Base-by-base conservation (phyloP, 495 filamentous ascomycete genomes). In the Parmelia sp. region DNA sequence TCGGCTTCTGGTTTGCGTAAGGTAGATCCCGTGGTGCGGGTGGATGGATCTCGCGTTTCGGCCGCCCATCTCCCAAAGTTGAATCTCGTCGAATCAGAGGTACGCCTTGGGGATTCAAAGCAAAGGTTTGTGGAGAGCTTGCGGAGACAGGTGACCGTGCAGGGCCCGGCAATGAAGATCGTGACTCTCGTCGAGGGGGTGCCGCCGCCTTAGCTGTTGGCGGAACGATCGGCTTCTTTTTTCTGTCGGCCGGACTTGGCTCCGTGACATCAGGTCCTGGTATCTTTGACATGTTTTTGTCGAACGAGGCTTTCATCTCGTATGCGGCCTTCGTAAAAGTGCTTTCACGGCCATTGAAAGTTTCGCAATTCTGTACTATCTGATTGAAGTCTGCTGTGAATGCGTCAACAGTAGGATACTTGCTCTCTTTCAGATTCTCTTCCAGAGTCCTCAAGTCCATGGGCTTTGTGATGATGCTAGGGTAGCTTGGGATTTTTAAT, bases 41-140 rank as follows among this genome's bases (percentile, higher is more conserved):
- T 17, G 91, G 89, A 71, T 96, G 92, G 45, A 98, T 96, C 23
- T 96, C 91, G 8, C 94, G 88, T 79, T 97, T 97, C 37, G 91
- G 90, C 45, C 94, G 87, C 40, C 85, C 87, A 66, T 90, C 90
- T 8, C 80, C 79, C 63, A 85, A 86, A 4, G 86, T 88, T 3
- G 88, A 92, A 70, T 96, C 91, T 23, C 94, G 90, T 60, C 94
- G 91, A 65, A 96, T 96, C n/a, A 90, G 79, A 15, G 94, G 94
- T n/a, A 92, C 79, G 4, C 92, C 91, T 62, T 92, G 87, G 0
- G 91, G 87, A 0, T 86, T 86, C 27, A 96, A 79, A 11, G 93
- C 91, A 75, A 92, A 98, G 0, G 90, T 87, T 74, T 80, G 70
- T 2, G 86, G 79, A 49, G 81, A 82, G n/a, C 72, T 68, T n/a